Evolutionary conservation across 169 alveolate genomes (phyloP).

Genomic region (Neospora caninum): DNA sequence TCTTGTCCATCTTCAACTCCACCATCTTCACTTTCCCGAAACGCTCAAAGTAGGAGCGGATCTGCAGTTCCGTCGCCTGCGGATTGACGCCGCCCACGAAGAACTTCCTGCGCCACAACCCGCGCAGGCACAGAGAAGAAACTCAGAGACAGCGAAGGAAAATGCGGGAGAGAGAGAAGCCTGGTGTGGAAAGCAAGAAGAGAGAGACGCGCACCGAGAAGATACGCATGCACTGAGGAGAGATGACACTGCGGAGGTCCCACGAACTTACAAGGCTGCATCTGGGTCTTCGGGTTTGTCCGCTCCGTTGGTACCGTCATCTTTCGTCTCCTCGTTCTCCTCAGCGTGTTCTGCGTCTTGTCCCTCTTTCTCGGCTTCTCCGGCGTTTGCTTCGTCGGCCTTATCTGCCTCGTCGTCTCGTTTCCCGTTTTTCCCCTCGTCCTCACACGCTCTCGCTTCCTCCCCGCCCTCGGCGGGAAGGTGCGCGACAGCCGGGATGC

Average conservation of each 20-base stretch:
- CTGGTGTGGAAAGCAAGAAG: too few species aligned
- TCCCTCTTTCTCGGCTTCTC: neutral
- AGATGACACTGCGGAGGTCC: too few species aligned
- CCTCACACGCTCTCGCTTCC: neutral
- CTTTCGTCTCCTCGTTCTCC: neutral
- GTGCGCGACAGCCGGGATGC: neutral
- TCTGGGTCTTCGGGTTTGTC: neutral
- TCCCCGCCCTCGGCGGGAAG: neutral
- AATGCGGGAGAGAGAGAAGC: too few species aligned
- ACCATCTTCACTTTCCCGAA: constrained; percentile 30
- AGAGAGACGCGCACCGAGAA: too few species aligned
- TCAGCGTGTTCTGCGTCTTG: neutral
- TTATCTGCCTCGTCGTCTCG: neutral
- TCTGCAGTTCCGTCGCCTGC: constrained; percentile 45
- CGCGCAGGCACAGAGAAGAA: too few species aligned
- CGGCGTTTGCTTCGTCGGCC: neutral
- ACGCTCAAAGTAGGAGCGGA: constrained; percentile 43
- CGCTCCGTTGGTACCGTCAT: neutral
- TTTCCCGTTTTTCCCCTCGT: neutral
- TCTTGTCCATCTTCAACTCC: constrained; percentile 36
- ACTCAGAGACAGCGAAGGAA: too few species aligned
- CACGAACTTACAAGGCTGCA: neutral
- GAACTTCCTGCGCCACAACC: constrained; percentile 10
- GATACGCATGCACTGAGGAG: too few species aligned
- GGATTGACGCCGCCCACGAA: constrained; percentile 29